phyloP scores from a whole-genome alignment of 2,329 filamentous ascomycete species.

The Claviceps lovelessii region DNA sequence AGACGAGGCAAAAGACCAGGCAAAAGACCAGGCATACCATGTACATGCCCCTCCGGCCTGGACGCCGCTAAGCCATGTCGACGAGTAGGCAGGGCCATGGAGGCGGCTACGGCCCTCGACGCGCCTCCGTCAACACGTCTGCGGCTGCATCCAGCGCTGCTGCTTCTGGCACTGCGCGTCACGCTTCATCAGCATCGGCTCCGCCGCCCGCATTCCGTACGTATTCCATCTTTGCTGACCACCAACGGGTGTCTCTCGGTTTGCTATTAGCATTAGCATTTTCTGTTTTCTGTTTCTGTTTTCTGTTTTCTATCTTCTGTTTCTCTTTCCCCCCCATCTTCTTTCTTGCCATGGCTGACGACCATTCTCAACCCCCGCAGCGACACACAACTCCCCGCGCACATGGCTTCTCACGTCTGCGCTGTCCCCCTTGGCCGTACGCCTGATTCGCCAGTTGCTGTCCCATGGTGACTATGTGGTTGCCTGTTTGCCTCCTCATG shows the following conservation, averaged over 20 bases:
- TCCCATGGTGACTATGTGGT: slow-evolving; percentile 87
- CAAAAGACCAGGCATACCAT: too few relatives aligned
- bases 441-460: slow-evolving; percentile 66
- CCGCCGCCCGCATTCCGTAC: slow-evolving; percentile 39
- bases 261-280: too few relatives aligned
- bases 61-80: not conserved
- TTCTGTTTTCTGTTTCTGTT: slow-evolving; percentile 3
- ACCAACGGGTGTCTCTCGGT: not conserved
- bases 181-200: slow-evolving; percentile 17
- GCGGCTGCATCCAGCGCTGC: not conserved
- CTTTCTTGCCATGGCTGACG: slow-evolving; percentile 16
- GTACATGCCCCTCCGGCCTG: not conserved
- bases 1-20: too few relatives aligned
- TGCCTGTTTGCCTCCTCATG: slow-evolving; percentile 63
- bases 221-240: slow-evolving; percentile 9
- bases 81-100: not conserved
- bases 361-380: slow-evolving; percentile 22
- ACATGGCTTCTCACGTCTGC: slow-evolving; percentile 89
- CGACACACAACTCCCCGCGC: slow-evolving; percentile 59
- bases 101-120: not conserved
- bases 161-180: slow-evolving; percentile 2
- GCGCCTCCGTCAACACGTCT: not conserved
- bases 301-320: not conserved
- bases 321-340: not conserved
- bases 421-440: slow-evolving; percentile 70